Base-by-base conservation (phyloP, 345 rosid genomes). In the Rubroshorea leprosula region DNA sequence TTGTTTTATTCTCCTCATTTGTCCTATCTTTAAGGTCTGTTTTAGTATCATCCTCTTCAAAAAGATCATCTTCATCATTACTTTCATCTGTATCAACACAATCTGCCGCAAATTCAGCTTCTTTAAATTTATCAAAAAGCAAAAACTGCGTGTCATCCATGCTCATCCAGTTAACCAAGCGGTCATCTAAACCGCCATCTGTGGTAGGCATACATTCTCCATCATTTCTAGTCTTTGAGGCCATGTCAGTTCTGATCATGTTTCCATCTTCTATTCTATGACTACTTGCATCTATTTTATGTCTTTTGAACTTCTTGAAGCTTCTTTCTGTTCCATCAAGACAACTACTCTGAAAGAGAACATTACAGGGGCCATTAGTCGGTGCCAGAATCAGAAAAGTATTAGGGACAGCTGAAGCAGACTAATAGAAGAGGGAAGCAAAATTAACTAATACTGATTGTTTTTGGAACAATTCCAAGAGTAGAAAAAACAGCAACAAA, bases 121-220 rank as follows among this genome's bases (percentile, higher is more conserved):
- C 65, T 58, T 78, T 73, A 13, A 26, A 16, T 20, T 64, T 63
- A 50, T 68, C 73, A 55, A 16, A 54, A 51, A 54, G 60, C 62
- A 43, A 58, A 64, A 73, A 55, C 49, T 38, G 62, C 18, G 68
- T 58, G 5, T 74, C 78, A 57, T 72, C 73, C 62, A 50, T 60
- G 72, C 69, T 70, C 74, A 76, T 79, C 83, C 83, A 73, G 61
- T 62, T 73, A 51, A 79, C 78, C 25, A 79, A 51, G 22, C 21
- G 55, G 54, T 52, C 64, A 26, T 62, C 56, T 4, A 16, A 46
- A 49, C 49, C 65, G 61, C 48, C 48, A 55, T 59, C 66, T 14
- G 35, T 50, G 0, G 45, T 10, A 22, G 18, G 49, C 26, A 38
- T 20, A 54, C 41, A 15, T 22, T 47, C 55, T 23, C 24, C 18